Conservation (phyloP, 805 yeast genomes). For the Ogataea degrootiae region DNA sequence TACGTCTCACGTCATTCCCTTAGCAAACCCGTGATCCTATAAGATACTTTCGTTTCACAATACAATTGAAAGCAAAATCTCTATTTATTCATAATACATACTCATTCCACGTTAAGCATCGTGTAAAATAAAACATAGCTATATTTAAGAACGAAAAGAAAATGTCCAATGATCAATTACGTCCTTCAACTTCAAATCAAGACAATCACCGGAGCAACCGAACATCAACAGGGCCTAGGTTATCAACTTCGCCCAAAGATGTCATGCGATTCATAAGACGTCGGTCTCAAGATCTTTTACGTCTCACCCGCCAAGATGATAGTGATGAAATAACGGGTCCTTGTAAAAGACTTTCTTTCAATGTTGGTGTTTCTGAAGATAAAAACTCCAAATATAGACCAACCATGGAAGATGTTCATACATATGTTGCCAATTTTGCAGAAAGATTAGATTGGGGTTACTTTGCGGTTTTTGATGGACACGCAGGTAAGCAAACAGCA, state of each 20-base stretch:
- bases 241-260: constrained; percentile 18
- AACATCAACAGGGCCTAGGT: constrained; percentile 3
- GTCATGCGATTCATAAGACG: constrained; percentile 20
- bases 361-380: constrained; percentile 90
- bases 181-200: background rate
- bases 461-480: constrained; percentile 95
- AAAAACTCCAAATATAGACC: constrained; percentile 74
- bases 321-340: constrained; percentile 26
- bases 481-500: constrained; percentile 91
- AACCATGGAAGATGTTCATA: constrained; percentile 95
- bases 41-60: too few species aligned
- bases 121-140: too few species aligned
- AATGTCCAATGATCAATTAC: background rate
- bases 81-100: too few species aligned
- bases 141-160: background rate
- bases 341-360: constrained; percentile 59
- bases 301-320: constrained; percentile 2
- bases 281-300: constrained; percentile 20
- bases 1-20: too few species aligned
- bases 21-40: too few species aligned
- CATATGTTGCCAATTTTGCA: constrained; percentile 89
- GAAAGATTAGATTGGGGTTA: constrained; percentile 90
- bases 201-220: background rate
- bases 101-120: too few species aligned
- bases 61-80: too few species aligned